These are phyloP conservation scores for Chaetothyriales sp. DNA, from an alignment of 2,329 filamentous ascomycete species.

Conservation along the genomic window DNA sequence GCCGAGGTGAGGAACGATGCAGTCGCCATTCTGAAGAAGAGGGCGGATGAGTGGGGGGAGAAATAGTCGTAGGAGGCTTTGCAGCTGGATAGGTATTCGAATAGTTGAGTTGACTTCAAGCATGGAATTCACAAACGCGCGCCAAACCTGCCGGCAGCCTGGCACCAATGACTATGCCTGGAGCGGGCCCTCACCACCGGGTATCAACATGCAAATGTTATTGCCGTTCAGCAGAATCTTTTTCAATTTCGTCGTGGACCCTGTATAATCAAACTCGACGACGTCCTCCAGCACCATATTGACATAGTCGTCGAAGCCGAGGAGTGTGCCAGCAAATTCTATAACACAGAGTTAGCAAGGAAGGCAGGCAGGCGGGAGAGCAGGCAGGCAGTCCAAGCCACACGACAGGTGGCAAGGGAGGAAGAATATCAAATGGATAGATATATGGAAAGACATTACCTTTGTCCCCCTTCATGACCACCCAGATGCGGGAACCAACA, in stretches of 20 bases:
- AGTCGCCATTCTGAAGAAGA: conserved; percentile 7
- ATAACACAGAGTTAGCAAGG: conserved; percentile 6
- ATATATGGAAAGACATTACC: conserved; percentile 42
- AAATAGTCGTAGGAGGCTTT: not conserved
- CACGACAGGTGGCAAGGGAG: not conserved
- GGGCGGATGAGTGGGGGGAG: conserved; percentile 4
- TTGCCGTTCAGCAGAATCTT: conserved; percentile 97
- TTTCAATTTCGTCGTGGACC: conserved; percentile 70
- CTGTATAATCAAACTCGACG: conserved; percentile 89
- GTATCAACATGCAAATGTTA: conserved; percentile 95
- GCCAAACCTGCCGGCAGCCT: not conserved
- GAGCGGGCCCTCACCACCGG: conserved; percentile 57
- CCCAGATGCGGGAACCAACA: conserved; percentile 93
- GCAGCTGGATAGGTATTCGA: not conserved
- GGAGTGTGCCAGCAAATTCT: conserved; percentile 92
- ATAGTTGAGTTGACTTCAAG: not conserved
- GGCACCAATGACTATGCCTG: not conserved
- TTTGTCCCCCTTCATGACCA: conserved; percentile 98
- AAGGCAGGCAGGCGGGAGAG: not conserved
- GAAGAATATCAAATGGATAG: conserved; percentile 10
- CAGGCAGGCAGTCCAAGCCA: not conserved
- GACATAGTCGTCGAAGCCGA: conserved; percentile 98
- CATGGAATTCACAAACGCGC: not conserved
- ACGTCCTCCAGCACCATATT: conserved; percentile 99
- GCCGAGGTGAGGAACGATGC: conserved; percentile 13